Percentiles rank a stretch among this genome's conserved stretches.
These are phyloP conservation scores for Stephania cephalantha DNA, from an alignment of 164 flowering plant genomes.

Conservation along the genomic window DNA sequence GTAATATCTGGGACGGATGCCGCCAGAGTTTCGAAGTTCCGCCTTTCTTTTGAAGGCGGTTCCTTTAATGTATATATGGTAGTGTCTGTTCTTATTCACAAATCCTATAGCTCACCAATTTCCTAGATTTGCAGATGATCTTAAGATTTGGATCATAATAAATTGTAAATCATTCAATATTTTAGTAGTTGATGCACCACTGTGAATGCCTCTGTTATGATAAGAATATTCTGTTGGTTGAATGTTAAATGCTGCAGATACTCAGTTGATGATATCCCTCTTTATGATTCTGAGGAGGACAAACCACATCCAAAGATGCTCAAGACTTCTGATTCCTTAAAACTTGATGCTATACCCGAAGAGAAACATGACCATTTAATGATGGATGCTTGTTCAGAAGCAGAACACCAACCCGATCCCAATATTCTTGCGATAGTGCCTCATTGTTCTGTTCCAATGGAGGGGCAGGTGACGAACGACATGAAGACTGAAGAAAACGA, in stretches of 20 bases:
- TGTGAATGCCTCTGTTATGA: neutral
- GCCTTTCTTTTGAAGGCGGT: neutral
- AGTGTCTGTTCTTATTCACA: no score
- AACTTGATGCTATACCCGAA: conserved; percentile 14
- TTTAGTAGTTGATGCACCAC: neutral
- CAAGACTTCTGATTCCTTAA: conserved; percentile 17
- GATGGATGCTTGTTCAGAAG: conserved; percentile 19
- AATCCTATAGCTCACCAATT: no score
- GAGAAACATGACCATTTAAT: conserved; percentile 21
- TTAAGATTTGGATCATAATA: neutral
- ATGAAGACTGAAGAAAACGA: conserved; percentile 35
- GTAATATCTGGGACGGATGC: no score
- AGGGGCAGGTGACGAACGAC: conserved; percentile 23
- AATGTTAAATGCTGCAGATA: conserved; percentile 39
- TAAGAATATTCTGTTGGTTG: neutral
- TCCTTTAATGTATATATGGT: neutral
- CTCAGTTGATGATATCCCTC: conserved; percentile 77
- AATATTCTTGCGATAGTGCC: conserved; percentile 26
- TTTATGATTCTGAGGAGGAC: conserved; percentile 94
- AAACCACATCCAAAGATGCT: conserved; percentile 45
- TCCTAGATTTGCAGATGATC: no score
- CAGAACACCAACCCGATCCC: conserved; percentile 25
- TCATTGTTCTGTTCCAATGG: conserved; percentile 31
- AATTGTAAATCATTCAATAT: neutral
- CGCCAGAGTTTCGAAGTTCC: no score